Percentiles rank a stretch among this genome's conserved stretches.
Conservation (phyloP, 116 monocot genomes). For the Dioscorea cayenensis region DNA sequence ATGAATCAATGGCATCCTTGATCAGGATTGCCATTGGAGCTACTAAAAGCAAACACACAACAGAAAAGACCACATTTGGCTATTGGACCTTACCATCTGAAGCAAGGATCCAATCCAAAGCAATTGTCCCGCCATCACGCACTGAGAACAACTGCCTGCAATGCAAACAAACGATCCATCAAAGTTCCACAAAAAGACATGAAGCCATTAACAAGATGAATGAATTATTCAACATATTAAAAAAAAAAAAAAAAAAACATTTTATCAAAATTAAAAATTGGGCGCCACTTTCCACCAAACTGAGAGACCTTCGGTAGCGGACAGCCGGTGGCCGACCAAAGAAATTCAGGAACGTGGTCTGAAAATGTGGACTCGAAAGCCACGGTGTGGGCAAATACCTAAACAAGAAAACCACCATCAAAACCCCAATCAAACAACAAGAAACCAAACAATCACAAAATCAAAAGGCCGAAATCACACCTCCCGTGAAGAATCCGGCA, state of each 20-base stretch:
- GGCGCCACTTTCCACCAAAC: too few species aligned
- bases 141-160: slow-evolving; percentile 57
- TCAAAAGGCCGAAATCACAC: slow-evolving; percentile 17
- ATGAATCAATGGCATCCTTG: too few species aligned
- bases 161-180: neutral
- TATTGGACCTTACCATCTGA: slow-evolving; percentile 49
- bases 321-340: slow-evolving; percentile 70
- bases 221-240: too few species aligned
- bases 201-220: neutral
- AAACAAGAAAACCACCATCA: neutral
- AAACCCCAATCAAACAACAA: neutral
- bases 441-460: slow-evolving; percentile 3
- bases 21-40: too few species aligned
- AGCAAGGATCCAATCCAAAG: slow-evolving; percentile 79
- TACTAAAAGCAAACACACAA: neutral
- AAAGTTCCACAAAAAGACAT: slow-evolving; percentile 6
- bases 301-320: slow-evolving; percentile 63
- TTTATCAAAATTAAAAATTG: too few species aligned
- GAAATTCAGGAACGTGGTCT: slow-evolving; percentile 75
- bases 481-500: slow-evolving; percentile 72
- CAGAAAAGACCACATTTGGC: neutral
- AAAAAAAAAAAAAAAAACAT: too few species aligned
- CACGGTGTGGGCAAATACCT: slow-evolving; percentile 88
- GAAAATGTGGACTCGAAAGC: slow-evolving; percentile 89
- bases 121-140: slow-evolving; percentile 79